A percentile compares a stretch with the other conserved stretches of the same genome.
phyloP scores from a whole-genome alignment of 2,329 filamentous ascomycete genomes.

The Alternaria longipes region DNA sequence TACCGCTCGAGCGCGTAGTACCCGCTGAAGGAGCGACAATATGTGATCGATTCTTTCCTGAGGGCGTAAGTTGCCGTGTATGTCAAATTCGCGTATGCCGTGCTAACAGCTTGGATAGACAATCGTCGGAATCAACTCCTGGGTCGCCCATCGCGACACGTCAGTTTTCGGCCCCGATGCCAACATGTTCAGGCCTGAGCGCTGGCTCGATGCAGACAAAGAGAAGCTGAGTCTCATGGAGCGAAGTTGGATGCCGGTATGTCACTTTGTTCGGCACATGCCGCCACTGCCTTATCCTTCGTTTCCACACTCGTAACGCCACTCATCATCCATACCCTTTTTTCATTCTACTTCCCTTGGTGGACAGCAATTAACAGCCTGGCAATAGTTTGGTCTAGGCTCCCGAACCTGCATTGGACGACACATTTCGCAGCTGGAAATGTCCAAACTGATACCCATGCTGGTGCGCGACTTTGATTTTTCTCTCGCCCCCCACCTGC shows the following conservation, averaged over 20 bases:
- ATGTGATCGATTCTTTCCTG: slow-evolving; percentile 26
- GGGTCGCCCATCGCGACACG: slow-evolving; percentile 30
- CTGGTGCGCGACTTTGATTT: slow-evolving; percentile 28
- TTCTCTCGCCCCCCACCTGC: slow-evolving; percentile 14
- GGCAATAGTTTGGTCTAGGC: slow-evolving; percentile 26
- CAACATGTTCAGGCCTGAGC: slow-evolving; percentile 28
- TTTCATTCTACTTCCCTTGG: not conserved
- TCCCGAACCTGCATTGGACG: slow-evolving; percentile 31
- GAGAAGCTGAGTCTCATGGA: slow-evolving; percentile 28
- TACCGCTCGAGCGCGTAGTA: slow-evolving; percentile 34
- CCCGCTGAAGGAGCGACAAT: slow-evolving; percentile 27
- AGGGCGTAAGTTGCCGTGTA: slow-evolving; percentile 18
- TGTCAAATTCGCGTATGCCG: not conserved
- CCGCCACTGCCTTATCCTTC: not conserved
- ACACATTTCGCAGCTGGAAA: slow-evolving; percentile 25
- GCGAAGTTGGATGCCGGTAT: slow-evolving; percentile 29
- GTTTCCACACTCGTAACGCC: not conserved
- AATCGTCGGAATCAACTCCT: slow-evolving; percentile 33
- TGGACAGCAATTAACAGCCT: slow-evolving; percentile 1
- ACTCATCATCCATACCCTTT: not conserved
- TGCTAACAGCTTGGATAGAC: slow-evolving; percentile 15
- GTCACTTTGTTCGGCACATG: slow-evolving; percentile 3
- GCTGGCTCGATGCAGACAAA: slow-evolving; percentile 30
- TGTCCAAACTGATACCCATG: slow-evolving; percentile 18
- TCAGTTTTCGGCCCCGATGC: slow-evolving; percentile 29